Evolutionary conservation across 1,284 basidiomycete species (phyloP), one percentile per base, ranked within the genome.

Genomic region (Pseudozyma thailandica): DNA sequence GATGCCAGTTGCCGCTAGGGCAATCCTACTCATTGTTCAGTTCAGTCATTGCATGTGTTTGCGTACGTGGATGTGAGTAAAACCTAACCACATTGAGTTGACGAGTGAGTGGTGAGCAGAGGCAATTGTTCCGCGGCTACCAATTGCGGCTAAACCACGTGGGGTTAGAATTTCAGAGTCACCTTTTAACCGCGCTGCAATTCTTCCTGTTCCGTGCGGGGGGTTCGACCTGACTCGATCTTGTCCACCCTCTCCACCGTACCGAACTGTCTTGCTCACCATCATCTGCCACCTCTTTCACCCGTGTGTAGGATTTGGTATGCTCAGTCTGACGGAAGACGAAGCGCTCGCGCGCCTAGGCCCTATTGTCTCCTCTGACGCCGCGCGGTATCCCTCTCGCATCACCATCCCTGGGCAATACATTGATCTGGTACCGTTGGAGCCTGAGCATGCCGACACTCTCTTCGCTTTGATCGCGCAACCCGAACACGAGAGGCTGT

Each of bases 401-500:
- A 46, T 49, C 6, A 41, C 43, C 9, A 51, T 71, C n/a, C 28
- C 44, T 3, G 66, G 66, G 2, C 48, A 49, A 27, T 71, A 71
- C 41, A 33, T 71, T 35, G 66, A 71, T 20, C 66, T 71, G 6
- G 60, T 64, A 0, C 66, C 66, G 6, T 23, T 64, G n/a, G 4
- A 21, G 0, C 6, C 33, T 25, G 49, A 41, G 1, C 66, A 71
- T 28, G 21, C 42, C 4, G 66, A 71, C 18, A 49, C 38, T 27
- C 53, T 71, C 13, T 71, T 56, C 38, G 38, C 49, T 2, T 27
- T 71, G 21, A 26, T 59, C 0, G 66, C 23, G 1, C 51, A 52
- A 23, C 46, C 60, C 27, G 60, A 71, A 35, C 60, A 71, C 49
- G 61, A 64, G 41, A 42, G 56, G 21, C 31, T 60, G 21, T 71